Percentiles rank a stretch among this genome's conserved stretches.
phyloP scores from a whole-genome alignment of 2,329 filamentous ascomycete species.

The Colletotrichum viniferum region DNA sequence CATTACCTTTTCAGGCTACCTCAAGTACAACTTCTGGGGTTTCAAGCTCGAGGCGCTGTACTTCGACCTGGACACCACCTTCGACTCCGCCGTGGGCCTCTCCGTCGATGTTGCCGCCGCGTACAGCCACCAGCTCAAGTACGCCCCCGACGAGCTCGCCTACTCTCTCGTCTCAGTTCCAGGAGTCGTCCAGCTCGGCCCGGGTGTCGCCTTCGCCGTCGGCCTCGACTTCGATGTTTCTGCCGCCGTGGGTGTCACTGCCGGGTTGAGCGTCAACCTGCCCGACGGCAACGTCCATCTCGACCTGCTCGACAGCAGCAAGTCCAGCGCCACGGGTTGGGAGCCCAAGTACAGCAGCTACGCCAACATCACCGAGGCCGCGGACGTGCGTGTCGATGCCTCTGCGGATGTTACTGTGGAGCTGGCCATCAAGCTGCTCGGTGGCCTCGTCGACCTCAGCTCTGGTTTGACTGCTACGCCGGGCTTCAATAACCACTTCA shows the following conservation, averaged over 20 bases:
- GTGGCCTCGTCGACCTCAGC: conserved; percentile 38
- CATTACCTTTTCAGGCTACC: conserved; percentile 44
- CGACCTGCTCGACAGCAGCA: conserved; percentile 35
- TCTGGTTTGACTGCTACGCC: conserved; percentile 41
- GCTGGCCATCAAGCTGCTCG: conserved; percentile 38
- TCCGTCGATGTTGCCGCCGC: conserved; percentile 36
- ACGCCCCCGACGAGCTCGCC: conserved; percentile 37
- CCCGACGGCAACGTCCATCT: conserved; percentile 41
- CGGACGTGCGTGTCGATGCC: conserved; percentile 35
- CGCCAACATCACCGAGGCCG: conserved; percentile 36
- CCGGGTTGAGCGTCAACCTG: conserved; percentile 35
- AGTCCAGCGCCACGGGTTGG: conserved; percentile 37
- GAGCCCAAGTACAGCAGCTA: conserved; percentile 37
- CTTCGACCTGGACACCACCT: conserved; percentile 45
- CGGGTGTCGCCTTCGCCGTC: conserved; percentile 39
- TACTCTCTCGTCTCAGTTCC: conserved; percentile 43
- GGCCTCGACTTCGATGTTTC: conserved; percentile 39
- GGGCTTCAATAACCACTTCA: conserved; percentile 40
- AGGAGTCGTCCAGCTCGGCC: conserved; percentile 41
- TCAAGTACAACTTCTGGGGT: conserved; percentile 43
- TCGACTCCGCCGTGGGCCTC: conserved; percentile 40
- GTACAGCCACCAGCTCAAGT: conserved; percentile 37
- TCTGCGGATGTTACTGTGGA: conserved; percentile 41
- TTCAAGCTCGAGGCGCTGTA: conserved; percentile 38
- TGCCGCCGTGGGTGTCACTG: conserved; percentile 33